A percentile compares a stretch with the other conserved stretches of the same genome.
These are phyloP conservation scores for Nitzschia sp. DNA, from an alignment of 108 stramenopile genomes.

Conservation along the genomic window DNA sequence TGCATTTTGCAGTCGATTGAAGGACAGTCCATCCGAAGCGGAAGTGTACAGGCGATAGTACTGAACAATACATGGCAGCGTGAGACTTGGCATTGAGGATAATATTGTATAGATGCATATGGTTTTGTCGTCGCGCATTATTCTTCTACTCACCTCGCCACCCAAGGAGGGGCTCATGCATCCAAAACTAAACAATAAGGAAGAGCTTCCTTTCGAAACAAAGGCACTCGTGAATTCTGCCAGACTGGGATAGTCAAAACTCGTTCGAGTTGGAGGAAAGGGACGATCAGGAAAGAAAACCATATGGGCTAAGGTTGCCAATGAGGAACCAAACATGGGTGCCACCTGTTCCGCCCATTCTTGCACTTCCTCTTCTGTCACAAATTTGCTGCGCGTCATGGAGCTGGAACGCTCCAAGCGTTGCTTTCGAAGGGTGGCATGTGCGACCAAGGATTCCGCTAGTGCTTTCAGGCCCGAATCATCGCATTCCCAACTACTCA, in stretches of 20 bases:
- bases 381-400: background rate
- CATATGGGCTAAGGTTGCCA: conserved; percentile 68
- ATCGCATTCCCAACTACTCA: background rate
- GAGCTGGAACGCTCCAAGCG: background rate
- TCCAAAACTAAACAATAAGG: conserved; percentile 54
- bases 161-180: conserved; percentile 54
- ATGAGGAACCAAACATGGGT: conserved; percentile 62
- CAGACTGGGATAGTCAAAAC: conserved; percentile 55
- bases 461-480: conserved; percentile 18
- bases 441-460: conserved; percentile 33
- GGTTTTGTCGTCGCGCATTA: background rate
- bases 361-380: conserved; percentile 54
- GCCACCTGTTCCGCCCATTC: conserved; percentile 71
- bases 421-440: conserved; percentile 22
- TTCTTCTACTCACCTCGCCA: conserved; percentile 35
- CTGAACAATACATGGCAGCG: conserved; percentile 1
- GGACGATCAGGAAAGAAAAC: conserved; percentile 59
- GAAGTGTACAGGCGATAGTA: conserved; percentile 82
- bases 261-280: conserved; percentile 49
- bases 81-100: background rate
- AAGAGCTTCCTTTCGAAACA: conserved; percentile 22
- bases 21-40: conserved; percentile 75
- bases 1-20: conserved; percentile 72
- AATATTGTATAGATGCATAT: conserved; percentile 14
- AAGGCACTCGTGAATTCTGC: conserved; percentile 36